Conservation (phyloP, 805 yeast species). For the Kuraishia floccosa region DNA sequence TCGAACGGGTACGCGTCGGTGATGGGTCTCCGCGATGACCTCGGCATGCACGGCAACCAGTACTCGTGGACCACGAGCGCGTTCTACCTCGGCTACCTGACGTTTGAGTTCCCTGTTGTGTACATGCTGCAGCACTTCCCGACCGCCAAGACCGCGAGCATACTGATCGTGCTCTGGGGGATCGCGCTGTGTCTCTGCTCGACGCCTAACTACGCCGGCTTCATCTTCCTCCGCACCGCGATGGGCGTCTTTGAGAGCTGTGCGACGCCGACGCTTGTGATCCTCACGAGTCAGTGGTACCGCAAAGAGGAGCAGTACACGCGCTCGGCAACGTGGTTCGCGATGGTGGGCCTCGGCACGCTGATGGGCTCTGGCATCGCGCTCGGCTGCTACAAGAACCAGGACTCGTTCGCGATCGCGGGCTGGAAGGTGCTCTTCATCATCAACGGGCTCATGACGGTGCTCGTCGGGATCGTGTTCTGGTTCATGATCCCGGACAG, state of each 20-base stretch:
- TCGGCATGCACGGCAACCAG: constrained; percentile 20
- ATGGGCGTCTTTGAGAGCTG: constrained; percentile 39
- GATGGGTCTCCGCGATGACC: constrained; percentile 22
- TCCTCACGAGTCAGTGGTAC: constrained; percentile 46
- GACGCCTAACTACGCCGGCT: constrained; percentile 26
- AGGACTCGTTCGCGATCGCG: constrained; percentile 25
- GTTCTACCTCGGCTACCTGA: constrained; percentile 20
- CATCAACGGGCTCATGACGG: constrained; percentile 43
- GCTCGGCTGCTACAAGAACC: constrained; percentile 30
- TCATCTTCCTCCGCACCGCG: constrained; percentile 29
- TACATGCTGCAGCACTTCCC: constrained; percentile 21
- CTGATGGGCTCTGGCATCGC: constrained; percentile 38
- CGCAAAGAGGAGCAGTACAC: constrained; percentile 30
- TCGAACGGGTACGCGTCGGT: constrained; percentile 23
- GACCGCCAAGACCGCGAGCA: constrained; percentile 17
- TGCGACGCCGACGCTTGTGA: constrained; percentile 42
- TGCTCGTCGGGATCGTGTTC: constrained; percentile 33
- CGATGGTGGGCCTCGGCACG: constrained; percentile 28
- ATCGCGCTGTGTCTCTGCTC: constrained; percentile 17
- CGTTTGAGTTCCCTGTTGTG: constrained; percentile 21
- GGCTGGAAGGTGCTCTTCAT: constrained; percentile 48
- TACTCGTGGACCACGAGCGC: constrained; percentile 17
- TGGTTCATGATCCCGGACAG: constrained; percentile 29
- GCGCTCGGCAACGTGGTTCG: constrained; percentile 28
- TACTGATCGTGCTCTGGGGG: constrained; percentile 20